Percentiles rank a stretch among this genome's conserved stretches.
These are phyloP conservation scores for Saxophila tyrrhenica DNA, from an alignment of 495 filamentous ascomycete genomes.

Conservation along the genomic window DNA sequence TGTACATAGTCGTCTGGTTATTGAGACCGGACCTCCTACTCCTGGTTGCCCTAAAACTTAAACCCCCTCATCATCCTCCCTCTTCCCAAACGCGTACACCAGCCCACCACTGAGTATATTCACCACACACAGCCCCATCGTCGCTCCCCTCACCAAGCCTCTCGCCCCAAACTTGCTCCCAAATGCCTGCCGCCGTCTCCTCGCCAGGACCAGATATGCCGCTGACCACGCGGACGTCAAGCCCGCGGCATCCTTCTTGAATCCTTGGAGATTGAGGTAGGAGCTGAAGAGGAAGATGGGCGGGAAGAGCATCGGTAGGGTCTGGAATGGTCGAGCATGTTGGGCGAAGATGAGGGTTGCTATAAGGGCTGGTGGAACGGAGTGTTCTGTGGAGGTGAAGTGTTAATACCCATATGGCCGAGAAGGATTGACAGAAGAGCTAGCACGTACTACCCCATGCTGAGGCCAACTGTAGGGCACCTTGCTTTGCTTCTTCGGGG, in stretches of 20 bases:
- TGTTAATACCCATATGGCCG: conserved; percentile 15
- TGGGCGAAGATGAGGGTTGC: conserved; percentile 71
- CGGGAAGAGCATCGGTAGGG: conserved; percentile 68
- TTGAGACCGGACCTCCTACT: too few relatives aligned
- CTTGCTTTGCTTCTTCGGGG: conserved; percentile 31
- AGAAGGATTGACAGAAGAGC: conserved; percentile 17
- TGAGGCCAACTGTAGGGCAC: conserved; percentile 41
- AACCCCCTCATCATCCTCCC: conserved; percentile 9
- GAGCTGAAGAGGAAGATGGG: conserved; percentile 75
- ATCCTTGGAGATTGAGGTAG: conserved; percentile 70
- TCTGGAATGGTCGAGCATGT: conserved; percentile 61
- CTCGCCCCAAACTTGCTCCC: conserved; percentile 48
- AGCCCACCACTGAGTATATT: conserved; percentile 63
- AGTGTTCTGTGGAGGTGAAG: conserved; percentile 46
- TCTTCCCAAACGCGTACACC: conserved; percentile 51
- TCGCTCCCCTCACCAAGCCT: conserved; percentile 58
- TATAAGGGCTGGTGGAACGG: conserved; percentile 65
- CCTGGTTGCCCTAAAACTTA: neutral
- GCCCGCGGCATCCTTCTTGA: conserved; percentile 72
- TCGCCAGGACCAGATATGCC: conserved; percentile 68
- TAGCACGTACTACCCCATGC: conserved; percentile 62
- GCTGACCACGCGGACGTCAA: conserved; percentile 77
- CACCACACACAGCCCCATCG: conserved; percentile 55
- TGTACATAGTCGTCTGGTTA: too few relatives aligned
- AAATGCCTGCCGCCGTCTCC: conserved; percentile 44